phyloP scores from a whole-genome alignment of 768 basidiomycete species.

The Sporobolomyces roseus region DNA sequence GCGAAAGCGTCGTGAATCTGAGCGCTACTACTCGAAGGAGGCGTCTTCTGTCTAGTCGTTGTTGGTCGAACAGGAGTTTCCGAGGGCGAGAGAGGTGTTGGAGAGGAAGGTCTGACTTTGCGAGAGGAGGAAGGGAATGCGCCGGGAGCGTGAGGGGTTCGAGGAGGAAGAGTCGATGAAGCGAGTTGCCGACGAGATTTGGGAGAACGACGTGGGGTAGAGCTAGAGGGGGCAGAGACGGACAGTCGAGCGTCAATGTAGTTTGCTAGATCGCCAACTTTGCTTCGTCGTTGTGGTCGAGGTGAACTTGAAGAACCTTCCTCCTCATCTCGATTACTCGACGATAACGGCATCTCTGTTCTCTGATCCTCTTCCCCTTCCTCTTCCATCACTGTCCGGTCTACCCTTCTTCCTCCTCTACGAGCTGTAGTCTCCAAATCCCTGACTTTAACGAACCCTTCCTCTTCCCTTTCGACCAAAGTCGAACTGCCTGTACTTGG shows the following conservation, averaged over 20 bases:
- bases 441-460: neutral
- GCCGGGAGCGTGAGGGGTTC: slow-evolving; percentile 31
- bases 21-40: neutral
- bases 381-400: neutral
- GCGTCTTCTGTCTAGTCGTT: neutral
- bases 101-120: slow-evolving; percentile 4
- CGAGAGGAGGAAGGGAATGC: slow-evolving; percentile 27
- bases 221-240: neutral
- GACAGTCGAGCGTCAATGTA: slow-evolving; percentile 28
- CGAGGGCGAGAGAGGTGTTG: neutral
- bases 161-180: neutral
- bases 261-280: slow-evolving; percentile 23
- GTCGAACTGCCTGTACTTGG: slow-evolving; percentile 38
- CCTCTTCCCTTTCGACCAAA: slow-evolving; percentile 34
- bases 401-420: neutral
- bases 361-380: slow-evolving; percentile 4
- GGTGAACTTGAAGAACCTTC: slow-evolving; percentile 32
- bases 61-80: neutral
- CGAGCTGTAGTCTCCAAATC: slow-evolving; percentile 8
- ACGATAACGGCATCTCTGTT: neutral
- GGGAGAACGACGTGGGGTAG: slow-evolving; percentile 14
- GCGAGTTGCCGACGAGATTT: neutral
- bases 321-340: slow-evolving; percentile 12
- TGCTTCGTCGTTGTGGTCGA: slow-evolving; percentile 12
- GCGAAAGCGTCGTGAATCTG: slow-evolving; percentile 35